Evolutionary conservation across 2,329 filamentous ascomycete genomes (phyloP).

Genomic region (Nemania serpens): DNA sequence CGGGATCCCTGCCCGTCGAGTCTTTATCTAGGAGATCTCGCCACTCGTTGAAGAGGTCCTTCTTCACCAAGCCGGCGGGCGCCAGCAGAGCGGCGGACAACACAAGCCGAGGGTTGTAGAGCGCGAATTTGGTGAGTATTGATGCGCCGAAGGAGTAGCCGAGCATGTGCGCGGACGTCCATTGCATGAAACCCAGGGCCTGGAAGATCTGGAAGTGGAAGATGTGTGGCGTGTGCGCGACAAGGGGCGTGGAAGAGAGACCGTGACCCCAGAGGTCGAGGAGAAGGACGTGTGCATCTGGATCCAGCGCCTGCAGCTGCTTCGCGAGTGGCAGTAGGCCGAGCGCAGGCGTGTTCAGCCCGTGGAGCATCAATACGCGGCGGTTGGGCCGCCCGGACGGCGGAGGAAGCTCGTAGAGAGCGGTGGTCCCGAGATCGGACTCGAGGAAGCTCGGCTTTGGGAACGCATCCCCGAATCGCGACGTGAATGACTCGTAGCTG

Average conservation of each 20-base stretch:
- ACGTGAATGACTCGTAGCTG: conserved; percentile 12
- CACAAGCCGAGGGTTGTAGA: conserved; percentile 3
- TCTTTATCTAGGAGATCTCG: conserved; percentile 5
- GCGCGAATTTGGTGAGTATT: conserved; percentile 8
- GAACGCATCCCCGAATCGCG: conserved; percentile 19
- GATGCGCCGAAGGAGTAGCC: conserved; percentile 26
- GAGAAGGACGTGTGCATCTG: conserved; percentile 15
- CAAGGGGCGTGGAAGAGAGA: conserved; percentile 15
- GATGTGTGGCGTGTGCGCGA: conserved; percentile 17
- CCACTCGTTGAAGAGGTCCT: background rate
- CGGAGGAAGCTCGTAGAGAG: conserved; percentile 15
- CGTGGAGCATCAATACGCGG: conserved; percentile 23
- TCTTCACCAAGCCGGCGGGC: conserved; percentile 11
- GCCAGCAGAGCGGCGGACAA: conserved; percentile 13
- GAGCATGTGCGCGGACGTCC: conserved; percentile 16
- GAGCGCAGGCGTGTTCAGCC: conserved; percentile 23
- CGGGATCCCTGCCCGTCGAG: conserved; percentile 6
- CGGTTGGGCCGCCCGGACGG: conserved; percentile 12
- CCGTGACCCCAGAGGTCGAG: conserved; percentile 27
- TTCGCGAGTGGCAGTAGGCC: conserved; percentile 18
- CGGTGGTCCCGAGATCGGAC: conserved; percentile 25
- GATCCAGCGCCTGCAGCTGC: conserved; percentile 8
- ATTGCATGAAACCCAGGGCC: conserved; percentile 7
- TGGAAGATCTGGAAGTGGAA: conserved; percentile 25
- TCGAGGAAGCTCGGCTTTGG: conserved; percentile 18